These are phyloP conservation scores for Exobasidium cylindrosporum DNA, from an alignment of 1,284 basidiomycete species.

Conservation along the genomic window DNA sequence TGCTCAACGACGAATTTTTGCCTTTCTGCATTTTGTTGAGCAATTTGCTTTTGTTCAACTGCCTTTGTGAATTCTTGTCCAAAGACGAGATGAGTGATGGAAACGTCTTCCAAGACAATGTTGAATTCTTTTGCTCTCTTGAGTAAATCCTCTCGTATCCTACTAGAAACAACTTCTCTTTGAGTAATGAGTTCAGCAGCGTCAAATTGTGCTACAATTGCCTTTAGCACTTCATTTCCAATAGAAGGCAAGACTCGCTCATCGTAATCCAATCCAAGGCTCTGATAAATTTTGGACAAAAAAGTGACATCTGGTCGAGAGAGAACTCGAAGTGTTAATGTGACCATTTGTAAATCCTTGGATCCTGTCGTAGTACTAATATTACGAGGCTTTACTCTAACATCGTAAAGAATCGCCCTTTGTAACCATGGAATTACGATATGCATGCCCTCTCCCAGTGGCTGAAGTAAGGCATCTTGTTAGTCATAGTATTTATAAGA, in stretches of 20 bases:
- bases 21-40: slow-evolving; percentile 87
- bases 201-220: slow-evolving; percentile 97
- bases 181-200: slow-evolving; percentile 86
- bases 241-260: slow-evolving; percentile 71
- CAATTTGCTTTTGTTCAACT: slow-evolving; percentile 97
- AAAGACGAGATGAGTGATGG: slow-evolving; percentile 69
- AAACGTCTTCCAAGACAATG: slow-evolving; percentile 93
- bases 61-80: slow-evolving; percentile 67
- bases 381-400: slow-evolving; percentile 93
- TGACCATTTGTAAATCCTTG: slow-evolving; percentile 89
- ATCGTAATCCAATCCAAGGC: slow-evolving; percentile 91
- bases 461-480: slow-evolving; percentile 8
- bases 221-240: slow-evolving; percentile 92
- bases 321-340: slow-evolving; percentile 90
- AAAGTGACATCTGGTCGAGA: slow-evolving; percentile 86
- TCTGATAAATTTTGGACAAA: slow-evolving; percentile 90
- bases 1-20: slow-evolving; percentile 98
- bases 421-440: slow-evolving; percentile 87
- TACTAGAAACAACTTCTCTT: slow-evolving; percentile 72
- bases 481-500: not conserved
- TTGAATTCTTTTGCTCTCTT: slow-evolving; percentile 94
- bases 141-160: slow-evolving; percentile 87
- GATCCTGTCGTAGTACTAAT: slow-evolving; percentile 95
- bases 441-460: slow-evolving; percentile 79
- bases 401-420: slow-evolving; percentile 93